These are phyloP conservation scores for Antrodiella citrinella DNA, from an alignment of 768 basidiomycete species.

Conservation along the genomic window DNA sequence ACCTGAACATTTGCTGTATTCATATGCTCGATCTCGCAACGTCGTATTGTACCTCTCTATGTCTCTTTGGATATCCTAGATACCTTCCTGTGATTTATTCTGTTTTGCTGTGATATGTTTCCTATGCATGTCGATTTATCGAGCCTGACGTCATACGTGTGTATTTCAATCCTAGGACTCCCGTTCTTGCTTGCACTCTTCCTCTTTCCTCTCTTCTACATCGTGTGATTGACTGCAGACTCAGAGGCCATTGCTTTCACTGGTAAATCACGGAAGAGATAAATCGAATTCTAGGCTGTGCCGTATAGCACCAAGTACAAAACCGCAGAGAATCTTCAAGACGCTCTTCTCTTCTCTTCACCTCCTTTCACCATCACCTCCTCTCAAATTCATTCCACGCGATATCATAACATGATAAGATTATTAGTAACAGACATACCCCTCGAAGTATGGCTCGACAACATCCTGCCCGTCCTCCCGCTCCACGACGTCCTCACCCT, in stretches of 20 bases:
- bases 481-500: slow-evolving; percentile 51
- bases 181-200: too few relatives aligned
- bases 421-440: slow-evolving; percentile 45
- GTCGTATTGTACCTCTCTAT: not conserved
- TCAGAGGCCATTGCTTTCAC: too few relatives aligned
- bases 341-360: not conserved
- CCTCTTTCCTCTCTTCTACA: not conserved
- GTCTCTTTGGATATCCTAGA: not conserved
- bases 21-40: not conserved
- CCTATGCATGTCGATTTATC: not conserved
- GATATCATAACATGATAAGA: slow-evolving; percentile 23
- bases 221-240: too few relatives aligned
- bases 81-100: not conserved
- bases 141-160: not conserved
- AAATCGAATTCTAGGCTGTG: too few relatives aligned
- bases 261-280: too few relatives aligned
- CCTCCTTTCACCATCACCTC: not conserved
- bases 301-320: too few relatives aligned
- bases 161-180: not conserved
- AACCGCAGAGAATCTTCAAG: not conserved
- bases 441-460: slow-evolving; percentile 70
- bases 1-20: not conserved
- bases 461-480: slow-evolving; percentile 51
- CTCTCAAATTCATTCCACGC: not conserved
- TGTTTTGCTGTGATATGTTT: not conserved